phyloP scores from a whole-genome alignment of 495 filamentous ascomycete genomes.

The Podospora anserina region DNA sequence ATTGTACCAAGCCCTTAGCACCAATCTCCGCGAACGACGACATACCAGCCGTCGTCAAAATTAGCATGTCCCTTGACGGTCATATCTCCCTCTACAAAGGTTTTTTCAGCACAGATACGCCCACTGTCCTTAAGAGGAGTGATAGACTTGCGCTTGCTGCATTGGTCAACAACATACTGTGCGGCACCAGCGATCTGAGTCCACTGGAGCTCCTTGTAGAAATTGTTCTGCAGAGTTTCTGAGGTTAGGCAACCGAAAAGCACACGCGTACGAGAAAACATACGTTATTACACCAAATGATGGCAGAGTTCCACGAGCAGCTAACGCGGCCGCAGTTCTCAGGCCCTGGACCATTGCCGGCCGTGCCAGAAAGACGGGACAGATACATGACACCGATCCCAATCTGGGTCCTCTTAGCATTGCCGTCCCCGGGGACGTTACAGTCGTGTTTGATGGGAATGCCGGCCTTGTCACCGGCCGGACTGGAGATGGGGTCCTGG shows the following conservation, averaged over 20 bases:
- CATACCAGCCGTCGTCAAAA: not conserved
- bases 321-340: not conserved
- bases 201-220: not conserved
- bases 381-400: not conserved
- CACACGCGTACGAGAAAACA: not conserved
- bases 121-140: not conserved
- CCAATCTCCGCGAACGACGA: not conserved
- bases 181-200: not conserved
- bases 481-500: not conserved
- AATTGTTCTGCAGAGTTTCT: not conserved
- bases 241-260: not conserved
- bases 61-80: not conserved
- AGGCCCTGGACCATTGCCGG: not conserved
- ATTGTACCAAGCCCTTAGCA: not conserved
- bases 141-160: not conserved
- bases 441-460: not conserved
- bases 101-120: not conserved
- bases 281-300: not conserved
- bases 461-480: not conserved
- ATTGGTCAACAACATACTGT: not conserved
- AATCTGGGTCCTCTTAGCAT: not conserved
- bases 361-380: not conserved
- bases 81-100: not conserved
- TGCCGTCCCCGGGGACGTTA: not conserved
- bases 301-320: not conserved